Evolutionary conservation across 2,329 filamentous ascomycete species (phyloP), one percentile per base, ranked within the genome.

Genomic region (Ophiostoma angusticollis): DNA sequence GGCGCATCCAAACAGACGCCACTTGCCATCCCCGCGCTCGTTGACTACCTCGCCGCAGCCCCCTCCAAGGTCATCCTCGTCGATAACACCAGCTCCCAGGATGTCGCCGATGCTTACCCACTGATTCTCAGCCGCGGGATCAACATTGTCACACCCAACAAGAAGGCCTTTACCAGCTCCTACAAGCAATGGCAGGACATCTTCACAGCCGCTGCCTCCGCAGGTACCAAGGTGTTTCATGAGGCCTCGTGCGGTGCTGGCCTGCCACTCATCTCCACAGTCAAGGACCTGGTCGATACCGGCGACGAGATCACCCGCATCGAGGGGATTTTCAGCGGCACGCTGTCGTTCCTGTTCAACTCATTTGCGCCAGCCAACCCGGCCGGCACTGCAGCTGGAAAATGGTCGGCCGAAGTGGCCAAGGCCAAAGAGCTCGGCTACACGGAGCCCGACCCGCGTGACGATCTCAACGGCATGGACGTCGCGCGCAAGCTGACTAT

Each of bases 331-430:
- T 96, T 98, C 64, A 93, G 84, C 45, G 91, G 91, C 47, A 98
- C 91, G 40, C 89, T 98, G 77, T 93, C 84, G 28, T 98, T 95
- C 70, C 70, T 98, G 29, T 96, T 98, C 76, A 96, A 96, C 69
- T 87, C 78, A 17, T 98, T 96, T 59, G 85, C 87, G 35, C 91
- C 91, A 0, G 78, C 79, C 3, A 73, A 76, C 35, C 31, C 46
- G n/a, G 84, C 86, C 34, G 73, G 76, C 34, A 81, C 80, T 5
- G 65, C 69, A 17, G 83, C 82, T 24, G 84, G 84, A 37, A 78
- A 80, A 54, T 98, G 93, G 80, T 91, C 84, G 31, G 81, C 81
- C 35, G 87, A 94, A 56, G 91, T 98, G 24, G 78, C 75, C 55
- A 86, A 89, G 61, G 91, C 91, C 40, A 94, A 95, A 67, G 77